phyloP scores from a whole-genome alignment of 345 rosid genomes.

The Geranium rotundifolium region DNA sequence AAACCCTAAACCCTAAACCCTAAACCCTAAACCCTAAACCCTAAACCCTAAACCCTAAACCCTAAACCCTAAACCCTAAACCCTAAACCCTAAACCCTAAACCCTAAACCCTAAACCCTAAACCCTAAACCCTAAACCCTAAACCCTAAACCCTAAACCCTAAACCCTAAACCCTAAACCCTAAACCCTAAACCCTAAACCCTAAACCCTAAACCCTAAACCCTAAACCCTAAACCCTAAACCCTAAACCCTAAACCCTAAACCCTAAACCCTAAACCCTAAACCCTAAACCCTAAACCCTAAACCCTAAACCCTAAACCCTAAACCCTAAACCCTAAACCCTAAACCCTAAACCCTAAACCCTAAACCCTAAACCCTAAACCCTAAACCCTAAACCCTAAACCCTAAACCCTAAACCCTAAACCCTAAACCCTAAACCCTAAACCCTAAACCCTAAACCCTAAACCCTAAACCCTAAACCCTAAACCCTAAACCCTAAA shows the following conservation, averaged over 20 bases:
- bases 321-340: slow-evolving; percentile 1
- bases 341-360: slow-evolving; percentile 2
- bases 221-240: slow-evolving; percentile 5
- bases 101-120: no score
- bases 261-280: slow-evolving; percentile 9
- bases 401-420: slow-evolving; percentile 6
- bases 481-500: slow-evolving; percentile 9
- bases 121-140: no score
- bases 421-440: slow-evolving; percentile 2
- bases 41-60: no score
- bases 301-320: slow-evolving; percentile 3
- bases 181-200: slow-evolving; percentile 5
- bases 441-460: neutral
- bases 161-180: slow-evolving; percentile 5
- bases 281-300: slow-evolving; percentile 6
- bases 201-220: slow-evolving; percentile 5
- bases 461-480: slow-evolving; percentile 8
- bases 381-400: slow-evolving; percentile 7
- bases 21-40: no score
- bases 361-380: slow-evolving; percentile 3
- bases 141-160: no score
- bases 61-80: no score
- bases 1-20: no score
- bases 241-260: slow-evolving; percentile 7
- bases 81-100: no score